These are phyloP conservation scores for Lolium rigidum DNA, from an alignment of 176 grass and related monocot species.

Conservation along the genomic window DNA sequence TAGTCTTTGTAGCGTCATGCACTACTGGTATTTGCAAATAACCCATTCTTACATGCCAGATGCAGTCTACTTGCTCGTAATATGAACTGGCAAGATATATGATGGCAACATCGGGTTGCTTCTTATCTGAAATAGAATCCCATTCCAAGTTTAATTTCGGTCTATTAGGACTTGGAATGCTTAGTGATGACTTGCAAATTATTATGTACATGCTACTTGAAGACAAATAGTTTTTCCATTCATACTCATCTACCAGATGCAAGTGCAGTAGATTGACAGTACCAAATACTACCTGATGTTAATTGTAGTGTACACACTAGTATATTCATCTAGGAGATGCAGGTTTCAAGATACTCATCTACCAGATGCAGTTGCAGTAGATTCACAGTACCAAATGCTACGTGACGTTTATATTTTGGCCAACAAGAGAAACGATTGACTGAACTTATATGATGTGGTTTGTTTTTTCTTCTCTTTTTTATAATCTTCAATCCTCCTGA, in stretches of 20 bases:
- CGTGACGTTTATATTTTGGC: background rate
- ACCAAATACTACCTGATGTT: background rate
- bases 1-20: background rate
- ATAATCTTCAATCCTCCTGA: too few relatives aligned
- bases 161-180: slow-evolving; percentile 32
- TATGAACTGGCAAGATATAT: too few relatives aligned
- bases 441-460: background rate
- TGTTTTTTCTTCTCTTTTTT: too few relatives aligned
- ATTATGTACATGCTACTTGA: background rate
- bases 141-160: slow-evolving; percentile 15
- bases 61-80: too few relatives aligned
- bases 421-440: background rate
- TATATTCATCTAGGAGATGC: too few relatives aligned
- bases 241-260: background rate
- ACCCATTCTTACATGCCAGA: too few relatives aligned
- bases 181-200: slow-evolving; percentile 23
- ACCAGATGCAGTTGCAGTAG: too few relatives aligned
- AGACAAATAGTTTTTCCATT: too few relatives aligned
- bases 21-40: too few relatives aligned
- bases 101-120: background rate
- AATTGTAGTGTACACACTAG: background rate
- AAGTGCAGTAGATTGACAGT: background rate
- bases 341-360: too few relatives aligned
- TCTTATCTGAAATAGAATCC: slow-evolving; percentile 20
- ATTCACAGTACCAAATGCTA: too few relatives aligned